Evolutionary conservation across 1,139 yeast species (phyloP), one percentile per base, ranked within the genome.

Genomic region (Candida smagusa): DNA sequence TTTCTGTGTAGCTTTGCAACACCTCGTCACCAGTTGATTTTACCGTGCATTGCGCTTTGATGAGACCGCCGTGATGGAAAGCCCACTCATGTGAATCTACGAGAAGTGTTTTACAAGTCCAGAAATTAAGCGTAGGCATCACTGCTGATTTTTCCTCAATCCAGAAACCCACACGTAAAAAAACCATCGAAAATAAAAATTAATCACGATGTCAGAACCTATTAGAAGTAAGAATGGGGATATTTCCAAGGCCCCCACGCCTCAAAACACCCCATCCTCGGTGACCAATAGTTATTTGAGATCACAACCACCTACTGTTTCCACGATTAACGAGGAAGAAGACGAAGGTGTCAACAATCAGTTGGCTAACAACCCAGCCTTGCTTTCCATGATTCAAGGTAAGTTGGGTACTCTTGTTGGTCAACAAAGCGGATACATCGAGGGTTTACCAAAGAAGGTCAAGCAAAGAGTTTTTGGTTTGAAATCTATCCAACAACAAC

Each of bases 261-360:
- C 99, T 9, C 98, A 94, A 60, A 92, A 92, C 72, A 92, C 99
- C 1, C 99, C 99, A 19, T 86, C 97, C 4, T 83, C 95, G 23
- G 86, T 85, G 30, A 77, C 87, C 33, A 81, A 80, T 45, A 84
- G 92, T 35, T 89, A 80, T 61, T 72, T 85, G 59, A 81, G 75
- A 63, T 75, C 74, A 44, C 78, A 81, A 45, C 78, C 81, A 46
- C 95, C 95, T 11, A 71, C 80, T 7, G 83, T 86, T 41, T 80
- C 90, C 33, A 84, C 95, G 34, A 88, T 88, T 58, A 70, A 68
- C 47, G 96, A 89, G 62, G 89, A 81, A 52, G 72, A 61, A 31
- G 49, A 49, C 28, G 59, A 54, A 38, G 47, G 47, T 27, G 52
- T 62, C 49, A 54, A 64, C 50, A 72, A 72, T 45, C 81, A 74